These are phyloP conservation scores for Acanthamoeba lenticulata DNA, from an alignment of 208 protist species.

Conservation along the genomic window DNA sequence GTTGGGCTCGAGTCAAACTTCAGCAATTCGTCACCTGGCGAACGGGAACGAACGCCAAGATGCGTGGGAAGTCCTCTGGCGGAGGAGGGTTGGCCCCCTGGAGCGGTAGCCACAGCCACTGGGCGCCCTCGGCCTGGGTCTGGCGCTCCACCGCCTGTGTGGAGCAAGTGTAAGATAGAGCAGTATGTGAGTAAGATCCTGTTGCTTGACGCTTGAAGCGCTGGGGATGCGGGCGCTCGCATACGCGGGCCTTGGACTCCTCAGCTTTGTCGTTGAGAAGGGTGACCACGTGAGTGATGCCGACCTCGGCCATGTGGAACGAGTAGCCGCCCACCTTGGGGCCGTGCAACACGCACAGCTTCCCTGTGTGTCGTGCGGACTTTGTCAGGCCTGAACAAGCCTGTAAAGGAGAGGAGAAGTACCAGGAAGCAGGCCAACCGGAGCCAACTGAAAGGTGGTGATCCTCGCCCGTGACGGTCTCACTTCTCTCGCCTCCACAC, in stretches of 20 bases:
- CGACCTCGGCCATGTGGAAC: not conserved
- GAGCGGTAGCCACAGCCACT: slow-evolving; percentile 3
- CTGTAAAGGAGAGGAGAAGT: not conserved
- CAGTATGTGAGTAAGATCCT: not conserved
- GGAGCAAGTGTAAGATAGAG: not conserved
- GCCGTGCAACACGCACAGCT: not conserved
- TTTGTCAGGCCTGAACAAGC: not conserved
- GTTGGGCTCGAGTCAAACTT: not conserved
- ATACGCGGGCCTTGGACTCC: not conserved
- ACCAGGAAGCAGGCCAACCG: not conserved
- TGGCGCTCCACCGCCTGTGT: not conserved
- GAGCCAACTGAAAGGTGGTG: not conserved
- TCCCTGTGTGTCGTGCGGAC: too few species aligned
- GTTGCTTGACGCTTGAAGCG: not conserved
- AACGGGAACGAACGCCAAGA: not conserved
- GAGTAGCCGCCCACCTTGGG: not conserved
- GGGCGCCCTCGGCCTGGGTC: not conserved
- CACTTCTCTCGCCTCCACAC: too few species aligned
- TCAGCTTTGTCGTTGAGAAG: slow-evolving; percentile 23
- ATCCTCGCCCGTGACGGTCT: not conserved
- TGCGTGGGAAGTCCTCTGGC: not conserved
- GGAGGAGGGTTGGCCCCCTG: not conserved
- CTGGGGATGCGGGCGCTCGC: not conserved
- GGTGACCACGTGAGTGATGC: slow-evolving; percentile 38
- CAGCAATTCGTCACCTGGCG: not conserved